These are phyloP conservation scores for Rhododendron vialii DNA, from an alignment of 148 eudicot genomes.

Conservation along the genomic window DNA sequence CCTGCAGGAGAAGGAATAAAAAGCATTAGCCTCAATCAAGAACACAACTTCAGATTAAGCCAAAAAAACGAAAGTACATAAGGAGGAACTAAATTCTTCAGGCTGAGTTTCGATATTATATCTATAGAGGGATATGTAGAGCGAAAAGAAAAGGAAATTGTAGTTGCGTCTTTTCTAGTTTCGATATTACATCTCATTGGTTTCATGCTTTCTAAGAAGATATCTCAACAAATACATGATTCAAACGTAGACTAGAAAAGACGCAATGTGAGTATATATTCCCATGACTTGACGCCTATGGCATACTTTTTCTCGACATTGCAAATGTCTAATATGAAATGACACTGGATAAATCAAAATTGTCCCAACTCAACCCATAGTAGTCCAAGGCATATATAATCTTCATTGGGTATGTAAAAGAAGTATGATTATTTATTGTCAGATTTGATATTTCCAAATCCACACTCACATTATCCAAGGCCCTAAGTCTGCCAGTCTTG, in stretches of 20 bases:
- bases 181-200: background rate
- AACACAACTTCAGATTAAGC: background rate
- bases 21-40: background rate
- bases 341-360: too few relatives aligned
- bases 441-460: background rate
- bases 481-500: conserved; percentile 69
- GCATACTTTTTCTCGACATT: background rate
- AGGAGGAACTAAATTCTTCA: background rate
- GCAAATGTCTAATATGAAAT: background rate
- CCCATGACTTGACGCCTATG: background rate
- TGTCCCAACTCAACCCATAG: background rate
- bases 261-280: background rate
- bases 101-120: background rate
- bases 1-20: conserved; percentile 32
- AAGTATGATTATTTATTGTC: background rate
- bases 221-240: background rate
- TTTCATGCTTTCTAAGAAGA: background rate
- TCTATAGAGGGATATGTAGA: background rate
- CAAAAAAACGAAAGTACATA: background rate
- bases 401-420: background rate
- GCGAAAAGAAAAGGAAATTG: background rate
- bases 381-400: background rate
- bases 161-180: too few relatives aligned
- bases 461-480: conserved; percentile 45
- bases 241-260: background rate